Conservation (phyloP, 208 protist species). For the Acanthamoeba lugdunensis region DNA sequence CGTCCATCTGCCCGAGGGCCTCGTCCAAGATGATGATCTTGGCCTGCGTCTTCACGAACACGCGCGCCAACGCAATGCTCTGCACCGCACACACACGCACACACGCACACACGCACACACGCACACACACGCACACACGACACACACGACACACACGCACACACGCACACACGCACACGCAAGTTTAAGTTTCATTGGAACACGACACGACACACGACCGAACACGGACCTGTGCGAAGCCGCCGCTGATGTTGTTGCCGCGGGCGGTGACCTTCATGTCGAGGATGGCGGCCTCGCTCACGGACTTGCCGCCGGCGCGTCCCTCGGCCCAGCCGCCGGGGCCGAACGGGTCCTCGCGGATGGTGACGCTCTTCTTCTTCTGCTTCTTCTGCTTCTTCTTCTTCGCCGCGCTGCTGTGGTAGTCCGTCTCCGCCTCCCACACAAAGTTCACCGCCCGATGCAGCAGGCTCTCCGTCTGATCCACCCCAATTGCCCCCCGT, state of each 20-base stretch:
- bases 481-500: neutral
- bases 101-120: too few relatives aligned
- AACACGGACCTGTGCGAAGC: slow-evolving; percentile 70
- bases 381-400: slow-evolving; percentile 15
- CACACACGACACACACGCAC: too few relatives aligned
- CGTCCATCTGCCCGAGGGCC: slow-evolving; percentile 77
- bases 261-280: slow-evolving; percentile 76
- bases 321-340: neutral
- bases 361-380: slow-evolving; percentile 64
- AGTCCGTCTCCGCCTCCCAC: slow-evolving; percentile 61
- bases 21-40: slow-evolving; percentile 81
- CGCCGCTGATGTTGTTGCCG: slow-evolving; percentile 79
- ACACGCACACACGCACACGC: too few relatives aligned
- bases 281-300: slow-evolving; percentile 43
- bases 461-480: slow-evolving; percentile 17
- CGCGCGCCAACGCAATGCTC: slow-evolving; percentile 76
- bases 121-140: too few relatives aligned
- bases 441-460: slow-evolving; percentile 54
- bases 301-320: neutral
- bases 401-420: slow-evolving; percentile 27
- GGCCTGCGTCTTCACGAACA: slow-evolving; percentile 79
- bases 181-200: too few relatives aligned
- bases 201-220: too few relatives aligned
- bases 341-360: neutral
- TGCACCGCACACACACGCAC: neutral